Conservation (phyloP, 495 filamentous ascomycete species). For the Podospora comata region DNA sequence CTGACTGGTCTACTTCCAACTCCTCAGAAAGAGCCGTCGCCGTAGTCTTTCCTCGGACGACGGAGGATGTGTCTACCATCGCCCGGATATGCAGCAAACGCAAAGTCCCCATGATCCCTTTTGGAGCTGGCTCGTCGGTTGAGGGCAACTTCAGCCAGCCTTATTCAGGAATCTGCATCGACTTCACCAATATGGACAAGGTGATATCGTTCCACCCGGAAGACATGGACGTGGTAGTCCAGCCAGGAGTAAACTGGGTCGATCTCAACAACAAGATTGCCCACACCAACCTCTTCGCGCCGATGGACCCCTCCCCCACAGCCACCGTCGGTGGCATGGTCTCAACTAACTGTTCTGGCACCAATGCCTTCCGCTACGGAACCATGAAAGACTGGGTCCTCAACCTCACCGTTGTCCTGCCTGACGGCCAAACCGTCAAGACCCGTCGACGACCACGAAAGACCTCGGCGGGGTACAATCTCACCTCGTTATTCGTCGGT, state of each 20-base stretch:
- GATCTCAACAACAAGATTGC: slow-evolving; percentile 73
- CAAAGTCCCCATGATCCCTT: slow-evolving; percentile 80
- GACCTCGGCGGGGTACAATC: slow-evolving; percentile 73
- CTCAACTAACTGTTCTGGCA: slow-evolving; percentile 72
- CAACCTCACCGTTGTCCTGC: slow-evolving; percentile 71
- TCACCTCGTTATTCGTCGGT: slow-evolving; percentile 81
- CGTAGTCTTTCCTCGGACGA: slow-evolving; percentile 67
- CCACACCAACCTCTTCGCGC: slow-evolving; percentile 75
- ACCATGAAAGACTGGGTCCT: slow-evolving; percentile 86
- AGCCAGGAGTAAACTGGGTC: slow-evolving; percentile 83
- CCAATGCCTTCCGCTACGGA: slow-evolving; percentile 74
- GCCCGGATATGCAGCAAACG: slow-evolving; percentile 73
- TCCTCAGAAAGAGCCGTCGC: slow-evolving; percentile 67
- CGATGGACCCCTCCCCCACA: slow-evolving; percentile 67
- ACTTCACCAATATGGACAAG: slow-evolving; percentile 79
- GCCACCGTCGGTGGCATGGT: slow-evolving; percentile 70
- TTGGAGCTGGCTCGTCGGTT: slow-evolving; percentile 77
- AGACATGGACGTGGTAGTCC: slow-evolving; percentile 88
- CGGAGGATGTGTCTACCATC: slow-evolving; percentile 73
- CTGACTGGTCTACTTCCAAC: slow-evolving; percentile 84
- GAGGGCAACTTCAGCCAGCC: slow-evolving; percentile 86
- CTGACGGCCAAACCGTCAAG: slow-evolving; percentile 73
- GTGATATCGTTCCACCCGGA: slow-evolving; percentile 71
- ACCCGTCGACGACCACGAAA: slow-evolving; percentile 69
- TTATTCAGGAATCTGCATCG: slow-evolving; percentile 75